Evolutionary conservation across 805 yeast genomes (phyloP).

Genomic region (Candida berthetii): DNA sequence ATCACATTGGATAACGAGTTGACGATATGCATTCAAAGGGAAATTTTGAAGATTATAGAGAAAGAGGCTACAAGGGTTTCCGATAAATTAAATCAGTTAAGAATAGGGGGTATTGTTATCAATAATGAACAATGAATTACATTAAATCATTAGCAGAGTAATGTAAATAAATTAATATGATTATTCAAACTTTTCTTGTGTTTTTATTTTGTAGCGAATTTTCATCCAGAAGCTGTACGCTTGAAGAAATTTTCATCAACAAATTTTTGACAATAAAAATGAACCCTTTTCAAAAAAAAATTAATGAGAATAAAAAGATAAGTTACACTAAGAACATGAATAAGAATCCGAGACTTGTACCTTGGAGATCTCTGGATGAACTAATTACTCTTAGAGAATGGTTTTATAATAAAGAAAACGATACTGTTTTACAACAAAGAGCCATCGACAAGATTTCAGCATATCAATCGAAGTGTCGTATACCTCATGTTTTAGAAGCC

Average conservation of each 20-base stretch:
- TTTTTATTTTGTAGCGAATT: neutral
- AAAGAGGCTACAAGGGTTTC: slow-evolving; percentile 40
- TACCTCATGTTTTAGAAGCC: slow-evolving; percentile 69
- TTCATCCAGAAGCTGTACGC: no score
- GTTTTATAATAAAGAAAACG: slow-evolving; percentile 39
- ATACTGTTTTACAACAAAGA: slow-evolving; percentile 22
- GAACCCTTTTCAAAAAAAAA: neutral
- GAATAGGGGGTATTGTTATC: slow-evolving; percentile 21
- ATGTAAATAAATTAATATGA: no score
- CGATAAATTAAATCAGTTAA: slow-evolving; percentile 19
- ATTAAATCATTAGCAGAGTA: neutral
- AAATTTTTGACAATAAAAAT: no score
- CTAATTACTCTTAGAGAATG: slow-evolving; percentile 38
- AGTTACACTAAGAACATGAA: neutral
- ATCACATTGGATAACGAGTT: slow-evolving; percentile 62
- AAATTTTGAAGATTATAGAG: slow-evolving; percentile 48
- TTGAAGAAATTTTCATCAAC: no score
- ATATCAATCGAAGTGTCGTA: slow-evolving; percentile 40
- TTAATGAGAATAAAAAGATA: no score
- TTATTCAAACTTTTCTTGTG: neutral
- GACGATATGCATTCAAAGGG: slow-evolving; percentile 43
- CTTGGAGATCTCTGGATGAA: slow-evolving; percentile 36
- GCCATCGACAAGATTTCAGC: slow-evolving; percentile 51
- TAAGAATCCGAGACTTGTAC: slow-evolving; percentile 24
- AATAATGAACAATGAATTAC: neutral